Base-by-base conservation (phyloP, 2,329 filamentous ascomycete genomes). In the Metarhizium robertsii region DNA sequence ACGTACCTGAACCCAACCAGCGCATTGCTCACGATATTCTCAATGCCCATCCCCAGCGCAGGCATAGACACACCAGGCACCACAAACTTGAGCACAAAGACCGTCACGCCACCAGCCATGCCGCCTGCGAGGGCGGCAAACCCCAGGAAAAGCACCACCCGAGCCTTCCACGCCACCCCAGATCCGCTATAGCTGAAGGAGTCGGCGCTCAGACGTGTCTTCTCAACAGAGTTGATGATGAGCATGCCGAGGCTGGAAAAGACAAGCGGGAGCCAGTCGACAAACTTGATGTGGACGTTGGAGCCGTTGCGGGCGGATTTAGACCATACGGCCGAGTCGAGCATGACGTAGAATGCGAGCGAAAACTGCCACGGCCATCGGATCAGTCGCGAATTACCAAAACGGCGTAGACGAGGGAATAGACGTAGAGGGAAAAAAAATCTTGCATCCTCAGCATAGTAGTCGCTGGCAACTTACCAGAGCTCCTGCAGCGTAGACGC, bases 201-300 rank as follows among this genome's bases (percentile, higher is more conserved):
- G 71, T 87, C 82, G 63, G 79, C 76, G 62, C 80, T 81, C 59
- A 87, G 75, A 53, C 84, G 79, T 57, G 81, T 74, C 71, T 87
- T 86, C 72, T 86, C 83, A 60, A 86, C 83, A 61, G 77, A 81
- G 75, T 87, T 86, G 75, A 86, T 86, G 69, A 86, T 86, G 57
- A 87, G 76, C 82, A 87, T 86, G 60, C 84, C 84, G 59, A 86
- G 74, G 59, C 79, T 77, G 61, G 79, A 82, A 74, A 86, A 86
- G 68, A 86, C 79, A 61, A 87, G 77, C 53, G 84, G 83, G 60
- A 86, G 79, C 84, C 84, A 87, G 78, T 87, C 84, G 69, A 85
- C 76, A 64, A 86, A 87, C 61, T 75, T 82, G 64, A 87, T 75
- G 72, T 87, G 83, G 42, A 75, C 63, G 67, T 78, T 71, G 55